These are phyloP conservation scores for Microbotryomycetes sp. DNA, from an alignment of 1,284 basidiomycete species.

Conservation along the genomic window DNA sequence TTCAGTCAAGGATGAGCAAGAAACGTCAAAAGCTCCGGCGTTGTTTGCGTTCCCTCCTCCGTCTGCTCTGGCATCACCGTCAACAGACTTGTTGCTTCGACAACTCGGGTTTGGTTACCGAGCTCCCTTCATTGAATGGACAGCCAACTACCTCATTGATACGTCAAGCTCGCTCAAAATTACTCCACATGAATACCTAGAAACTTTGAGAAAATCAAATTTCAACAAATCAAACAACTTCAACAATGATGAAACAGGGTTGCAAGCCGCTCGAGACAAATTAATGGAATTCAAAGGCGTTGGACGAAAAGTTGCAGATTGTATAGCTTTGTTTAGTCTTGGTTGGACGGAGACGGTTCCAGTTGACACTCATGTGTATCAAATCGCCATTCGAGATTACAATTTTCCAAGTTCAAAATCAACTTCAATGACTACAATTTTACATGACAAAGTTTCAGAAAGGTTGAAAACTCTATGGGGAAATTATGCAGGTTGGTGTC, in stretches of 20 bases:
- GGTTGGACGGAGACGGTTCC: slow-evolving; percentile 85
- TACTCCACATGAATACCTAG: slow-evolving; percentile 40
- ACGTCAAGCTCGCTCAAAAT: slow-evolving; percentile 44
- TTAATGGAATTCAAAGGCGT: slow-evolving; percentile 81
- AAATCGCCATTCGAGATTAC: slow-evolving; percentile 79
- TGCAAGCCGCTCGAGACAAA: slow-evolving; percentile 60
- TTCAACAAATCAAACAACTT: too few species aligned
- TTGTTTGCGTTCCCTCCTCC: slow-evolving; percentile 86
- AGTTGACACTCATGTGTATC: slow-evolving; percentile 84
- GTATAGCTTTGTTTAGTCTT: slow-evolving; percentile 87
- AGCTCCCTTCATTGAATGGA: slow-evolving; percentile 78
- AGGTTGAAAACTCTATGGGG: slow-evolving; percentile 62
- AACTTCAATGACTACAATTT: slow-evolving; percentile 63
- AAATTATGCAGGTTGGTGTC: slow-evolving; percentile 82
- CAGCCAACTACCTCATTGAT: slow-evolving; percentile 62
- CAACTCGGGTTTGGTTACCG: slow-evolving; percentile 91
- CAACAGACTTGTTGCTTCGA: slow-evolving; percentile 64
- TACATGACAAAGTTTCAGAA: slow-evolving; percentile 67
- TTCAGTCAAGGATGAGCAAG: too few species aligned
- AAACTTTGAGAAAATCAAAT: slow-evolving; percentile 17
- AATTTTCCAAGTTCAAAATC: slow-evolving; percentile 51
- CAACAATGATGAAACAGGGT: slow-evolving; percentile 41
- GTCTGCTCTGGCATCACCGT: slow-evolving; percentile 53
- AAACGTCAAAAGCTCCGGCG: slow-evolving; percentile 38
- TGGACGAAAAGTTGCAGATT: slow-evolving; percentile 93